Conservation (phyloP, 495 filamentous ascomycete genomes). For the Podospora pseudopauciseta region DNA sequence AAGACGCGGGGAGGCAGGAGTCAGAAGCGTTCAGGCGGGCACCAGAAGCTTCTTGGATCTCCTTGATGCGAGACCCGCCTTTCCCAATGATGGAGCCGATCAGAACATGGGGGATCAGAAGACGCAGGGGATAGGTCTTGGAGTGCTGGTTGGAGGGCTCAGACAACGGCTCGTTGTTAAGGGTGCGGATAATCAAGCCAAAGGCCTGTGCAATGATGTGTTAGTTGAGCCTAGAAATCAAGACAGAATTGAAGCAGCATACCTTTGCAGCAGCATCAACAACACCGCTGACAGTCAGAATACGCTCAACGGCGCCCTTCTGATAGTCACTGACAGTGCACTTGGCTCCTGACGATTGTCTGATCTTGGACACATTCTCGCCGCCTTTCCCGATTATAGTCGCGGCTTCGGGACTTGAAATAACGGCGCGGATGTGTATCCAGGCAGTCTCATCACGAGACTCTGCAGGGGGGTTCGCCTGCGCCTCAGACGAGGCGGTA, state of each 20-base stretch:
- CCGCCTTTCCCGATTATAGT: constrained; percentile 98
- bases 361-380: constrained; percentile 94
- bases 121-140: constrained; percentile 93
- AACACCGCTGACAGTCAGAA: constrained; percentile 90
- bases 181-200: constrained; percentile 92
- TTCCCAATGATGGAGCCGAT: constrained; percentile 99
- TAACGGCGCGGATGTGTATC: constrained; percentile 95
- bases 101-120: constrained; percentile 92
- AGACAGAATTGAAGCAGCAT: constrained; percentile 30
- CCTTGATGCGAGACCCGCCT: constrained; percentile 87
- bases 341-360: constrained; percentile 87
- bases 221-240: constrained; percentile 13
- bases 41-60: constrained; percentile 97
- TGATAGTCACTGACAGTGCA: constrained; percentile 98
- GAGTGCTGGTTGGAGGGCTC: constrained; percentile 84
- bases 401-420: constrained; percentile 93
- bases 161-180: constrained; percentile 92
- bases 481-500: constrained; percentile 38
- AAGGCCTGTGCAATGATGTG: constrained; percentile 67
- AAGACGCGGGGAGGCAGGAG: constrained; percentile 85
- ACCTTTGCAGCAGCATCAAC: constrained; percentile 98
- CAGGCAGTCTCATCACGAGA: constrained; percentile 82
- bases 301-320: constrained; percentile 92
- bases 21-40: constrained; percentile 96
- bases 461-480: constrained; percentile 30